phyloP scores from a whole-genome alignment of 257 asterid species.

The Capsicum baccatum region DNA sequence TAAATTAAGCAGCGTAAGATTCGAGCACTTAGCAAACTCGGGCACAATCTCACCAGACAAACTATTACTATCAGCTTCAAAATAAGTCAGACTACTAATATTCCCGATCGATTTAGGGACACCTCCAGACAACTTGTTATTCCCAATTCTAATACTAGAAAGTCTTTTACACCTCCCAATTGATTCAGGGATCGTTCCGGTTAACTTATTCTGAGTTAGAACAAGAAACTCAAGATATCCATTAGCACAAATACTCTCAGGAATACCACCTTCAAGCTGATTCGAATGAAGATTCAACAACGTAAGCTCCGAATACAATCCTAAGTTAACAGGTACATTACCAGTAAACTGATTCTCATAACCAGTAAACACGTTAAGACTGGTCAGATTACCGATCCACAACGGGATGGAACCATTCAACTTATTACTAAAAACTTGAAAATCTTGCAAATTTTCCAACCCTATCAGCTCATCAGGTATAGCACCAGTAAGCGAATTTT shows the following conservation, averaged over 20 bases:
- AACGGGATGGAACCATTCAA: conserved; percentile 82
- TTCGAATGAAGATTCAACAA: conserved; percentile 89
- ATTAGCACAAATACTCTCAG: conserved; percentile 76
- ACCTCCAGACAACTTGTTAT: conserved; percentile 69
- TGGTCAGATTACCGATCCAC: conserved; percentile 75
- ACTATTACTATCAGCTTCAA: conserved; percentile 82
- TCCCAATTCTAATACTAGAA: conserved; percentile 82
- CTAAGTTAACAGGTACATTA: conserved; percentile 68
- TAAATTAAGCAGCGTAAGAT: conserved; percentile 80
- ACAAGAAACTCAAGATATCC: conserved; percentile 71
- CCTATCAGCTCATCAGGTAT: conserved; percentile 73
- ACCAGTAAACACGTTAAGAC: conserved; percentile 70
- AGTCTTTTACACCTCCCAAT: conserved; percentile 77
- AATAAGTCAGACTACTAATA: conserved; percentile 83
- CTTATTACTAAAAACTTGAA: not conserved
- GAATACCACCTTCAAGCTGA: conserved; percentile 74
- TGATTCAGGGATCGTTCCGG: conserved; percentile 64
- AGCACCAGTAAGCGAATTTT: conserved; percentile 58
- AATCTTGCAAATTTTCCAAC: conserved; percentile 58
- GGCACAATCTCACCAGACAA: conserved; percentile 82
- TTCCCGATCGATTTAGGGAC: conserved; percentile 83
- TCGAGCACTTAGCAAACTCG: conserved; percentile 77
- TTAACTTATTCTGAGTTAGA: conserved; percentile 75
- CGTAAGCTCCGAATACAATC: conserved; percentile 59
- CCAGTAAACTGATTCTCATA: conserved; percentile 87